A percentile compares a stretch with the other conserved stretches of the same genome.
These are phyloP conservation scores for Barnettozyma californica DNA, from an alignment of 805 yeast species.

Conservation along the genomic window DNA sequence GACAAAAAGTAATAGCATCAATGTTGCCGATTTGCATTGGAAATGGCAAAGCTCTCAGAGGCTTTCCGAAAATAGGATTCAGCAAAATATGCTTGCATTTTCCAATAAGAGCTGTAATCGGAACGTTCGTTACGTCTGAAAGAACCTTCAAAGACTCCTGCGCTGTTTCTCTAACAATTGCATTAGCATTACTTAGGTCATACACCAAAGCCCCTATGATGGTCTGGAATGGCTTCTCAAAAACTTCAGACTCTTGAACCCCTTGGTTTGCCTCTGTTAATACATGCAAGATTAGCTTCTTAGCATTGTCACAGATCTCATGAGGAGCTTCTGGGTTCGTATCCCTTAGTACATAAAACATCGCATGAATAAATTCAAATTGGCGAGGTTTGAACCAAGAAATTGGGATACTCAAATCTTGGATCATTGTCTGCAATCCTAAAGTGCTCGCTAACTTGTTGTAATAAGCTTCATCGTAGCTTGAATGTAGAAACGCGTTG, in stretches of 20 bases:
- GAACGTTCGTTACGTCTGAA: constrained; percentile 62
- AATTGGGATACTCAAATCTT: constrained; percentile 61
- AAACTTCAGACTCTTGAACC: constrained; percentile 54
- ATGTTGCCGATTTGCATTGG: constrained; percentile 98
- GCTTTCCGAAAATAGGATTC: constrained; percentile 95
- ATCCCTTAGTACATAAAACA: constrained; percentile 86
- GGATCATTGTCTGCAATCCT: constrained; percentile 71
- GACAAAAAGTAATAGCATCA: constrained; percentile 92
- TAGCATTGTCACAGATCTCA: constrained; percentile 68
- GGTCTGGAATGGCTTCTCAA: constrained; percentile 69
- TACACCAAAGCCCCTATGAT: constrained; percentile 86
- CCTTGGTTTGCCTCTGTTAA: constrained; percentile 61
- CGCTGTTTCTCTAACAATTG: constrained; percentile 75
- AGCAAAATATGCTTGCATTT: constrained; percentile 79
- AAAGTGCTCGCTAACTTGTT: constrained; percentile 84
- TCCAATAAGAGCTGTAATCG: constrained; percentile 69
- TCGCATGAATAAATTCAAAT: constrained; percentile 77
- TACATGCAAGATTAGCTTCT: constrained; percentile 56
- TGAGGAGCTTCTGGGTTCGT: constrained; percentile 85
- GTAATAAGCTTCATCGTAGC: constrained; percentile 85
- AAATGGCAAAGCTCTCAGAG: constrained; percentile 92
- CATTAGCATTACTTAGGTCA: constrained; percentile 86
- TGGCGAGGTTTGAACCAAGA: constrained; percentile 74
- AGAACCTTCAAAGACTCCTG: constrained; percentile 63
- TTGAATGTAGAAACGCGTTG: constrained; percentile 80